These are phyloP conservation scores for Trichophyton rubrum DNA, from an alignment of 2,329 filamentous ascomycete genomes.

Conservation along the genomic window DNA sequence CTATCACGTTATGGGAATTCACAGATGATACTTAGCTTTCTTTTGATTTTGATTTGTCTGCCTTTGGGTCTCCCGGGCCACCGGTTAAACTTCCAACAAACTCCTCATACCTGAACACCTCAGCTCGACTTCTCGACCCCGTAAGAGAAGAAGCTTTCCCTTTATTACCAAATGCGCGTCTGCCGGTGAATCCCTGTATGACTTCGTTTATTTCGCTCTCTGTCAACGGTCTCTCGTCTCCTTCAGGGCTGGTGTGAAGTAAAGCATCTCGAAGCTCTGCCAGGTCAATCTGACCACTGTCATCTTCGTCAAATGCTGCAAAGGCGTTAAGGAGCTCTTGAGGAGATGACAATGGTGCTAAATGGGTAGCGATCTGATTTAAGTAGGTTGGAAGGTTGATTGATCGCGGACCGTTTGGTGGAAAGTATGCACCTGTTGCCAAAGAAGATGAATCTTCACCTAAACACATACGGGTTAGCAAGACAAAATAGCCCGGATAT, in stretches of 20 bases:
- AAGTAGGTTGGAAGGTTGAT: conserved; percentile 79
- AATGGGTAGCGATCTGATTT: conserved; percentile 61
- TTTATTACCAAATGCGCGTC: conserved; percentile 62
- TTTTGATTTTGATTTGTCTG: conserved; percentile 5
- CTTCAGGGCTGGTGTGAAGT: conserved; percentile 66
- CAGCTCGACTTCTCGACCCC: conserved; percentile 53
- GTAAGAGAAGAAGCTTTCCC: conserved; percentile 36
- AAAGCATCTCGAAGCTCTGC: conserved; percentile 71
- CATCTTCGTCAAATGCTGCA: conserved; percentile 88
- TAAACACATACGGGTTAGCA: conserved; percentile 21
- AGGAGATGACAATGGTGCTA: conserved; percentile 62
- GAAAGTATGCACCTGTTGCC: conserved; percentile 72
- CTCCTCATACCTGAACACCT: conserved; percentile 88
- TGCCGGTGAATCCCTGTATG: conserved; percentile 72
- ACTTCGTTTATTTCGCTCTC: conserved; percentile 72
- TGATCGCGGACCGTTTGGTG: conserved; percentile 52
- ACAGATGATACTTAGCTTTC: conserved; percentile 8
- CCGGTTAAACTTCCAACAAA: conserved; percentile 65
- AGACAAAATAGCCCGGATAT: background rate
- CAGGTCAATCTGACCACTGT: conserved; percentile 83
- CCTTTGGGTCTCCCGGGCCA: conserved; percentile 22
- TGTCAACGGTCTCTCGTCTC: conserved; percentile 49
- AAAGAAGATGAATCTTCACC: conserved; percentile 61
- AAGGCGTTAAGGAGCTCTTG: conserved; percentile 80
- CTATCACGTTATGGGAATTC: background rate